Conservation (phyloP, 345 rosid species). For the Linum trigynum region DNA sequence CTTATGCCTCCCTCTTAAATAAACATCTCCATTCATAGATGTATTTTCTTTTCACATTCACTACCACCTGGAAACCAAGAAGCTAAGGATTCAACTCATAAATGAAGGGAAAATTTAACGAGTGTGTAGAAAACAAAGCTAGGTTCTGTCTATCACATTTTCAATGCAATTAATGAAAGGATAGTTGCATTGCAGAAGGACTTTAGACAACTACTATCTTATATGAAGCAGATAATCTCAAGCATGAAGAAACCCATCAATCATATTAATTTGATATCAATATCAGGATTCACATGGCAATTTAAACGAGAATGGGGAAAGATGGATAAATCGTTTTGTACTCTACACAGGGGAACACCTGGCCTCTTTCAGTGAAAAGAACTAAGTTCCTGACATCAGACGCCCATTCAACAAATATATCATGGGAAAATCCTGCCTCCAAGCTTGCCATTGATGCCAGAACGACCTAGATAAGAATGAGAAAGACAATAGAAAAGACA, state of each 20-base stretch:
- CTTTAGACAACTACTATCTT: too few relatives aligned
- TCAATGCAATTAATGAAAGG: neutral
- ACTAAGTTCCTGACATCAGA: conserved; percentile 72
- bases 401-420: conserved; percentile 95
- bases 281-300: neutral
- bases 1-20: too few relatives aligned
- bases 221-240: neutral
- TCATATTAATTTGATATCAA: conserved; percentile 5
- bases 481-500: conserved; percentile 9
- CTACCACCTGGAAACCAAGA: too few relatives aligned
- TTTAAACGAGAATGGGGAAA: neutral
- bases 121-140: neutral
- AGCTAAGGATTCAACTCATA: too few relatives aligned
- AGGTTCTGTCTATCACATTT: too few relatives aligned
- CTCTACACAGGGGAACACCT: conserved; percentile 32
- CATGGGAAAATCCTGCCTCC: conserved; percentile 95
- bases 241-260: neutral
- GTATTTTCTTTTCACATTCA: too few relatives aligned
- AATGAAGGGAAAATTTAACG: too few relatives aligned
- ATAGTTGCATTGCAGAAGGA: neutral
- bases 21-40: too few relatives aligned
- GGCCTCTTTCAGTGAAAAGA: conserved; percentile 95
- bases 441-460: conserved; percentile 96
- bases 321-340: neutral
- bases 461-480: conserved; percentile 50